Percentiles rank a stretch among this genome's conserved stretches.
Evolutionary conservation across 768 basidiomycete species (phyloP).

Genomic region (Leccinum variicolor): DNA sequence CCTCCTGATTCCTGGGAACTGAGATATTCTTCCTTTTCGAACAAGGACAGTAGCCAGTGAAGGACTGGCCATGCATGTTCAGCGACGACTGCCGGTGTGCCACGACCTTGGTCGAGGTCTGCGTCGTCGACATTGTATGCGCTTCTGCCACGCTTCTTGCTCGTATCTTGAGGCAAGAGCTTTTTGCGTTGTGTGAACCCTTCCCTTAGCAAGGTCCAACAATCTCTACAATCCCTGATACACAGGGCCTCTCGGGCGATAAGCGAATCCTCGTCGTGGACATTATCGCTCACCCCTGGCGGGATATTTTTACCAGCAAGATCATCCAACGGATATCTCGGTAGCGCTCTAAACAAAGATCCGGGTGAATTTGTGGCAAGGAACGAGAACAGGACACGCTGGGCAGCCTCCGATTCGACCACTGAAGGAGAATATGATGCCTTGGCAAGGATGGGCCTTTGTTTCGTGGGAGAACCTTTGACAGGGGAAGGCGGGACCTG

Average conservation of each 20-base stretch:
- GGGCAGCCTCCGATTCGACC: slow-evolving; percentile 48
- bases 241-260: slow-evolving; percentile 53
- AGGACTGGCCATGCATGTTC: slow-evolving; percentile 68
- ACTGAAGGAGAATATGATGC: slow-evolving; percentile 42
- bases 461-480: slow-evolving; percentile 50
- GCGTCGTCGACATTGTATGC: slow-evolving; percentile 25
- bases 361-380: slow-evolving; percentile 53
- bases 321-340: slow-evolving; percentile 38
- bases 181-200: slow-evolving; percentile 45
- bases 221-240: slow-evolving; percentile 50
- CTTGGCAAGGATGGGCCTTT: slow-evolving; percentile 37
- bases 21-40: slow-evolving; percentile 61
- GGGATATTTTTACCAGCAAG: slow-evolving; percentile 1
- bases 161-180: slow-evolving; percentile 14
- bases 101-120: slow-evolving; percentile 18
- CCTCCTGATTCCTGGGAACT: slow-evolving; percentile 31
- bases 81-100: slow-evolving; percentile 41
- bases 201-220: slow-evolving; percentile 60
- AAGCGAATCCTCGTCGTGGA: slow-evolving; percentile 49
- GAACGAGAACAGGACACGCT: slow-evolving; percentile 52
- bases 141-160: slow-evolving; percentile 33
- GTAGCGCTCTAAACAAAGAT: slow-evolving; percentile 53
- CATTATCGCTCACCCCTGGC: slow-evolving; percentile 20
- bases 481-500: slow-evolving; percentile 29
- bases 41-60: slow-evolving; percentile 64